Evolutionary conservation across 139 green algal species (phyloP).

Genomic region (Marvania coccoides): DNA sequence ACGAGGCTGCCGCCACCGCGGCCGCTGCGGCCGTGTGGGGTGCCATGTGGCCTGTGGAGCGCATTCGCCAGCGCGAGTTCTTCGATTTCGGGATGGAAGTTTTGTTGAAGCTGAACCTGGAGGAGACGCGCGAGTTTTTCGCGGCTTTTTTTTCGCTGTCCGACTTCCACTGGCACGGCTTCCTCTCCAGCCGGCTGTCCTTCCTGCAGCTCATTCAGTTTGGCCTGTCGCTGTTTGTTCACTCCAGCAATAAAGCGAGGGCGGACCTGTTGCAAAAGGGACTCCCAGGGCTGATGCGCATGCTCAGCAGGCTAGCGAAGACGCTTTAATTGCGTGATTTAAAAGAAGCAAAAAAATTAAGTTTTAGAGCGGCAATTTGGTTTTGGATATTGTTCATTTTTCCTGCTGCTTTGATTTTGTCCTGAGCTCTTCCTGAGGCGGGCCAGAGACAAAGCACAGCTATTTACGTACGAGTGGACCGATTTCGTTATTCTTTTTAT

Average conservation of each 20-base stretch:
- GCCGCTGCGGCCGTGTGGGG: constrained; percentile 72
- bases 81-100: constrained; percentile 96
- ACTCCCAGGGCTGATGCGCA: constrained; percentile 56
- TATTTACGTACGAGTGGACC: too few species aligned
- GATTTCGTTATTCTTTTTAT: too few species aligned
- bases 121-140: constrained; percentile 90
- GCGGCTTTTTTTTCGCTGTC: constrained; percentile 89
- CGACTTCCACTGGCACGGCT: constrained; percentile 90
- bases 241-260: constrained; percentile 57
- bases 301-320: constrained; percentile 45
- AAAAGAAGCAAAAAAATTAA: too few species aligned
- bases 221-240: constrained; percentile 78
- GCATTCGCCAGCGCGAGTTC: constrained; percentile 88
- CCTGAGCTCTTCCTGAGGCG: too few species aligned
- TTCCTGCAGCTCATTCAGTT: constrained; percentile 80
- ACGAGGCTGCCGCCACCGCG: constrained; percentile 41
- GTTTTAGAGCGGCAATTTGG: background rate
- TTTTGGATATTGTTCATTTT: background rate
- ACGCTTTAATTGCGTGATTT: background rate
- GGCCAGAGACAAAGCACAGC: too few species aligned
- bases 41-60: constrained; percentile 77
- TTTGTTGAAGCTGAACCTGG: constrained; percentile 73
- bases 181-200: constrained; percentile 79
- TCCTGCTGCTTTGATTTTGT: too few species aligned
- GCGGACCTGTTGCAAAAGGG: constrained; percentile 62